A percentile compares a stretch with the other conserved stretches of the same genome.
These are phyloP conservation scores for Auxenochlorella pyrenoidosa DNA, from an alignment of 139 green algal species.

Conservation along the genomic window DNA sequence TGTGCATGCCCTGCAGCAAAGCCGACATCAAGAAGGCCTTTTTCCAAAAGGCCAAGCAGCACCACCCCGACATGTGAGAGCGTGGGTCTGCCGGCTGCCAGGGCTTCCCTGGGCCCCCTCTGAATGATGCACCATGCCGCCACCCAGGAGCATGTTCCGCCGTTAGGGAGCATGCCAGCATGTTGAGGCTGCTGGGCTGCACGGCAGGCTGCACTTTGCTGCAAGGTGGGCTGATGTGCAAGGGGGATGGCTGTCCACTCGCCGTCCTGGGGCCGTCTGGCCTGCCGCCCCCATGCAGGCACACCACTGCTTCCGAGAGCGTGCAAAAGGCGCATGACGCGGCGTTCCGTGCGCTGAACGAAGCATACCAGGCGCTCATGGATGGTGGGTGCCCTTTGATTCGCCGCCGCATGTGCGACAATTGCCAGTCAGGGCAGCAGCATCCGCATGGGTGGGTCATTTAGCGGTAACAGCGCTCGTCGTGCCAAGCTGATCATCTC, in stretches of 20 bases:
- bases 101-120: background rate
- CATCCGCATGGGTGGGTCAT: background rate
- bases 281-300: slow-evolving; percentile 4
- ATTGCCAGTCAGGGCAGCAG: background rate
- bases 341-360: slow-evolving; percentile 36
- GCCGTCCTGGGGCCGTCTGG: background rate
- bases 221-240: too few relatives aligned
- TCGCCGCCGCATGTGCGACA: too few relatives aligned
- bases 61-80: slow-evolving; percentile 68
- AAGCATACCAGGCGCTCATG: slow-evolving; percentile 28
- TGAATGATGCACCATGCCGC: background rate
- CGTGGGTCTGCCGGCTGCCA: too few relatives aligned
- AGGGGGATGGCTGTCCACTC: background rate
- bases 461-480: background rate
- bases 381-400: slow-evolving; percentile 20
- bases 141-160: background rate
- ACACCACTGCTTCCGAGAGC: slow-evolving; percentile 9
- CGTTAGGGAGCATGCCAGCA: background rate
- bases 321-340: slow-evolving; percentile 22
- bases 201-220: background rate
- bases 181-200: background rate
- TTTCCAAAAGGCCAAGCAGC: slow-evolving; percentile 47
- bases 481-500: too few relatives aligned
- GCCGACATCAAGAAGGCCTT: slow-evolving; percentile 70
- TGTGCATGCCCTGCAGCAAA: background rate